Conservation (phyloP, 2,329 filamentous ascomycete species). For the Nemania sp. region DNA sequence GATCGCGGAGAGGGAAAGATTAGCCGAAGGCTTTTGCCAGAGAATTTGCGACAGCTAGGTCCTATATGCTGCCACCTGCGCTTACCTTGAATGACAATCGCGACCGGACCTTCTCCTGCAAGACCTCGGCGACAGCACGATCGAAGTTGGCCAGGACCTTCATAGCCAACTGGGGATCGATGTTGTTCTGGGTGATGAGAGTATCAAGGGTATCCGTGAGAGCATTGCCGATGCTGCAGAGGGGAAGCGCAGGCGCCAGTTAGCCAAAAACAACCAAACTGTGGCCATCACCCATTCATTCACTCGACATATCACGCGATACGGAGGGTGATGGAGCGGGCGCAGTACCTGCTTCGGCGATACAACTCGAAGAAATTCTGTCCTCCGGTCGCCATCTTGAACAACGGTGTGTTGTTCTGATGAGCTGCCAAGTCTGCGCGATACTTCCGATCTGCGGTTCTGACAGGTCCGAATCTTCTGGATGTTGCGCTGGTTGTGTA, state of each 20-base stretch:
- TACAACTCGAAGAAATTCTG: slow-evolving; percentile 91
- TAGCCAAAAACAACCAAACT: too few relatives aligned
- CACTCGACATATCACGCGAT: slow-evolving; percentile 1
- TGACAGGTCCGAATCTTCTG: background rate
- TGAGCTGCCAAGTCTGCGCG: background rate
- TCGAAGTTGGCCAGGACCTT: slow-evolving; percentile 97
- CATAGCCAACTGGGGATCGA: slow-evolving; percentile 98
- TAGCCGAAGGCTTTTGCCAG: background rate
- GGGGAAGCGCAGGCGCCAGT: slow-evolving; percentile 27
- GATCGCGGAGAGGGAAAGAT: background rate
- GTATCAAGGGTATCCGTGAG: slow-evolving; percentile 97
- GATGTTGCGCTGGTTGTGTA: slow-evolving; percentile 18
- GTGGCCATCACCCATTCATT: slow-evolving; percentile 4
- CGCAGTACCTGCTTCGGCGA: slow-evolving; percentile 86
- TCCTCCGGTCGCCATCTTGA: slow-evolving; percentile 48
- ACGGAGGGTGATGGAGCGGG: slow-evolving; percentile 18
- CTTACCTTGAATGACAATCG: slow-evolving; percentile 91
- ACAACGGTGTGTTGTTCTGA: slow-evolving; percentile 9
- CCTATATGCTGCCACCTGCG: background rate
- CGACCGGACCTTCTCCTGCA: slow-evolving; percentile 90
- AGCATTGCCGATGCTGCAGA: slow-evolving; percentile 80
- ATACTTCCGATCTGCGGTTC: background rate
- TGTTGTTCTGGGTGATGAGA: slow-evolving; percentile 89
- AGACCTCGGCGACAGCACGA: slow-evolving; percentile 84
- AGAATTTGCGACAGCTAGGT: background rate